phyloP scores from a whole-genome alignment of 1,284 basidiomycete genomes.

The Cutaneotrichosporon cutaneum region DNA sequence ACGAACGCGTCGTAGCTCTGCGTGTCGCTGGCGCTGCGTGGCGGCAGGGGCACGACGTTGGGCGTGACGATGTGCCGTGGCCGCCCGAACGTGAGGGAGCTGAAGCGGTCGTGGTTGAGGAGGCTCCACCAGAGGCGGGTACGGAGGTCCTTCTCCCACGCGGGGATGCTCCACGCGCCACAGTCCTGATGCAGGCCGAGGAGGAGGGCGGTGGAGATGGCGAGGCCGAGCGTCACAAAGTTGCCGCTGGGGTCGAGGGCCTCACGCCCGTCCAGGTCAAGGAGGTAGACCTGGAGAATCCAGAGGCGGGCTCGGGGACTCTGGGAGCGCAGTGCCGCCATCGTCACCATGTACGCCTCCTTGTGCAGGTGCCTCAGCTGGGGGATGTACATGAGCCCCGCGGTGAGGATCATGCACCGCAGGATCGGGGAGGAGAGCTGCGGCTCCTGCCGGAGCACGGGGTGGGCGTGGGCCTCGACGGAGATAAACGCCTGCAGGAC shows the following conservation, averaged over 20 bases:
- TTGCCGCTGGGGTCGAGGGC: background rate
- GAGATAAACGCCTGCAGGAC: conserved; percentile 5
- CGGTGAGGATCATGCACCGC: conserved; percentile 3
- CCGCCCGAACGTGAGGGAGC: conserved; percentile 7
- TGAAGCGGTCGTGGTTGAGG: conserved; percentile 7
- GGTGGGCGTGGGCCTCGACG: conserved; percentile 4
- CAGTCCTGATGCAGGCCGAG: conserved; percentile 11
- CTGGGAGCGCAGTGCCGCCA: conserved; percentile 1
- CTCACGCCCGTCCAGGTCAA: conserved; percentile 5
- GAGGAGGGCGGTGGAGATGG: conserved; percentile 2
- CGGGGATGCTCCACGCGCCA: conserved; percentile 5
- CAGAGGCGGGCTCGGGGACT: background rate
- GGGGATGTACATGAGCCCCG: conserved; percentile 9
- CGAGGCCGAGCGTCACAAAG: conserved; percentile 1
- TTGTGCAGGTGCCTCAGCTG: conserved; percentile 1
- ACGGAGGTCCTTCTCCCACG: conserved; percentile 5
- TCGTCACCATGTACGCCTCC: background rate
- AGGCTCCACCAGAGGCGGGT: conserved; percentile 8
- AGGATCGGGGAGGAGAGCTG: background rate
- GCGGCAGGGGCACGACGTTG: conserved; percentile 5
- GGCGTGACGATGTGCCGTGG: background rate
- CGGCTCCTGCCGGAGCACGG: background rate
- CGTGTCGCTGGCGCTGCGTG: background rate
- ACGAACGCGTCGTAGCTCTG: conserved; percentile 11
- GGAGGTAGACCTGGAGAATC: conserved; percentile 6